phyloP scores from a whole-genome alignment of 1,284 basidiomycete genomes.

The Ustilago tritici region DNA sequence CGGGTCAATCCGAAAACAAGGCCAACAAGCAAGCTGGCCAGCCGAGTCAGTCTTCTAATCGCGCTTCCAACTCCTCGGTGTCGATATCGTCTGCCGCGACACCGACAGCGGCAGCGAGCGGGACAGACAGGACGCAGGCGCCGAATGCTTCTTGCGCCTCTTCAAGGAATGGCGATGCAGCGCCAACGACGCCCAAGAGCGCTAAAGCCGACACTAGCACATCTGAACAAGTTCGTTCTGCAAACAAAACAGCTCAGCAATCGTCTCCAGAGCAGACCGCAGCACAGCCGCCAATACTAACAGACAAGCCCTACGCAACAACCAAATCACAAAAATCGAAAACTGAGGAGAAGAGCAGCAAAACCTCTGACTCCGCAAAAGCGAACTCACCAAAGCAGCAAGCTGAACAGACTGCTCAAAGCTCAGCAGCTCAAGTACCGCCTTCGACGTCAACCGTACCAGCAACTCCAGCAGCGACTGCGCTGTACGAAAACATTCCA shows the following conservation, averaged over 20 bases:
- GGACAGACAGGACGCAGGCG: not conserved
- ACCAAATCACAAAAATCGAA: not conserved
- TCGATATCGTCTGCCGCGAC: conserved; percentile 23
- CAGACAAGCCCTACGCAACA: not conserved
- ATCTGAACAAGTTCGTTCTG: not conserved
- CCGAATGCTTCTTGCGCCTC: not conserved
- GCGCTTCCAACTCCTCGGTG: conserved; percentile 4
- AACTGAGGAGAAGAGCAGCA: conserved; percentile 1
- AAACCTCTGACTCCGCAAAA: not conserved
- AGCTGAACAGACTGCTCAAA: conserved; percentile 6
- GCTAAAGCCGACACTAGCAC: not conserved
- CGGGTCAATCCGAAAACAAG: conserved; percentile 16
- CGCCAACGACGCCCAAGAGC: conserved; percentile 1
- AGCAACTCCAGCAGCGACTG: not conserved
- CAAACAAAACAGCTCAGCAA: conserved; percentile 1
- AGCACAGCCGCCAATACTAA: not conserved
- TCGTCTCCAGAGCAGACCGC: not conserved
- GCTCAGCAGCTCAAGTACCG: conserved; percentile 11
- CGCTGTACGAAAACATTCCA: conserved; percentile 31
- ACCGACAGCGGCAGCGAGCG: conserved; percentile 1
- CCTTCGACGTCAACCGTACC: conserved; percentile 7
- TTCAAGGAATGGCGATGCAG: not conserved
- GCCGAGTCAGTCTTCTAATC: conserved; percentile 9
- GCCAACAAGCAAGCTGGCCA: conserved; percentile 16
- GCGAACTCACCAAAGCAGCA: not conserved